Percentiles rank a stretch among this genome's conserved stretches.
These are phyloP conservation scores for Penicillium manginii DNA, from an alignment of 495 filamentous ascomycete species.

Conservation along the genomic window DNA sequence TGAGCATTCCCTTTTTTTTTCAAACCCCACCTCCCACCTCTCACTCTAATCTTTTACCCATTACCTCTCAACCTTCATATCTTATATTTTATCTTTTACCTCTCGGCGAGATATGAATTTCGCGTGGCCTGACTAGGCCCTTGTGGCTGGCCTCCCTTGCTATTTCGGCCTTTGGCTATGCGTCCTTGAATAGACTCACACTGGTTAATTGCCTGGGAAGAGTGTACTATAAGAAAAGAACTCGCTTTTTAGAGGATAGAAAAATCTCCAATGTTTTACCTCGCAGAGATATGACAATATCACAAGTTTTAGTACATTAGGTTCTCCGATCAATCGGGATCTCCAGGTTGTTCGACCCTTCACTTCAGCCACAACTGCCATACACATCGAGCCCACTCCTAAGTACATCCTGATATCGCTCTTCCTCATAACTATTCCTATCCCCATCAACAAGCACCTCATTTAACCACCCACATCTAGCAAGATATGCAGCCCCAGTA, in stretches of 20 bases:
- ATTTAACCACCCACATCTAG: slow-evolving; percentile 49
- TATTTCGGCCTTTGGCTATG: background rate
- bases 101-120: too few species aligned
- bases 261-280: slow-evolving; percentile 8
- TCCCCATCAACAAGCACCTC: slow-evolving; percentile 10
- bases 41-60: too few species aligned
- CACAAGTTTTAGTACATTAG: too few species aligned
- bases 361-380: slow-evolving; percentile 28
- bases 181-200: background rate
- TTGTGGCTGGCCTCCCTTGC: background rate
- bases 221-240: slow-evolving; percentile 3
- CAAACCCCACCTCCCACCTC: too few species aligned
- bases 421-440: slow-evolving; percentile 5
- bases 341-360: too few species aligned
- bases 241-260: slow-evolving; percentile 13
- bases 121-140: background rate
- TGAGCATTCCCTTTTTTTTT: slow-evolving; percentile 35
- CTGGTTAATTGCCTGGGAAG: background rate
- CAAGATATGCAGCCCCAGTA: slow-evolving; percentile 65
- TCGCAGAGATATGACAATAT: background rate
- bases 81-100: too few species aligned
- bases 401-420: slow-evolving; percentile 20
- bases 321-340: too few species aligned
- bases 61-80: too few species aligned
- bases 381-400: slow-evolving; percentile 26